These are phyloP conservation scores for Delitschia confertaspora DNA, from an alignment of 495 filamentous ascomycete genomes.

Conservation along the genomic window DNA sequence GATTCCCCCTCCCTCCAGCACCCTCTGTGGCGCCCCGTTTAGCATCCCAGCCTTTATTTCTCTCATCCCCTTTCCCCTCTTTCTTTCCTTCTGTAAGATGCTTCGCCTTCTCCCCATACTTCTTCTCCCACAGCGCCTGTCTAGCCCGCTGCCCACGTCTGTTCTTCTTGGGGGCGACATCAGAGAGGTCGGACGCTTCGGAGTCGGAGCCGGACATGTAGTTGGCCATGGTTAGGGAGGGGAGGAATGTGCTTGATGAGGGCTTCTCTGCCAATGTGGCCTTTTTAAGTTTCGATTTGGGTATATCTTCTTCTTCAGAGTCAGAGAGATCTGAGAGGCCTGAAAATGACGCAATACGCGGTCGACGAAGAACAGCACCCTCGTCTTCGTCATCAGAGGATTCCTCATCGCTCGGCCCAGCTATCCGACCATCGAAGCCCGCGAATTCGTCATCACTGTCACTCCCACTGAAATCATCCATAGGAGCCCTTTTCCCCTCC, in stretches of 20 bases:
- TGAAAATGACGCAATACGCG: not conserved
- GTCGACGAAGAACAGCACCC: not conserved
- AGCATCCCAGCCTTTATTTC: constrained; percentile 48
- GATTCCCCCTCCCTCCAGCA: constrained; percentile 4
- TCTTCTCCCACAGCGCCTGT: constrained; percentile 84
- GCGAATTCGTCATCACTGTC: constrained; percentile 34
- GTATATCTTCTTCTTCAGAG: constrained; percentile 2
- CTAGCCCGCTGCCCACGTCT: constrained; percentile 81
- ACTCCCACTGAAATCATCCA: constrained; percentile 1
- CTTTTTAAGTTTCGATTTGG: constrained; percentile 1
- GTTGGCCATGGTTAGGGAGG: constrained; percentile 72
- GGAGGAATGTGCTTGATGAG: constrained; percentile 61
- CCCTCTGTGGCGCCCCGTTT: constrained; percentile 37
- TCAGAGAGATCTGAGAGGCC: not conserved
- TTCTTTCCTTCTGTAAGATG: constrained; percentile 48
- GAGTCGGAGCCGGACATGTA: constrained; percentile 87
- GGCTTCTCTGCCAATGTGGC: not conserved
- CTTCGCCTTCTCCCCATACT: constrained; percentile 67
- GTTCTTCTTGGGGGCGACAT: constrained; percentile 55
- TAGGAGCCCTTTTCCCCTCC: not conserved
- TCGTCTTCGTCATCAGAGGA: constrained; percentile 16
- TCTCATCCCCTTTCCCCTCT: constrained; percentile 22
- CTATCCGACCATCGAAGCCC: constrained; percentile 48
- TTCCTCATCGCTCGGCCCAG: constrained; percentile 29
- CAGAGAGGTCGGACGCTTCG: constrained; percentile 42